Evolutionary conservation across 2,329 filamentous ascomycete genomes (phyloP).

Genomic region (Pestalotiopsis sp.): DNA sequence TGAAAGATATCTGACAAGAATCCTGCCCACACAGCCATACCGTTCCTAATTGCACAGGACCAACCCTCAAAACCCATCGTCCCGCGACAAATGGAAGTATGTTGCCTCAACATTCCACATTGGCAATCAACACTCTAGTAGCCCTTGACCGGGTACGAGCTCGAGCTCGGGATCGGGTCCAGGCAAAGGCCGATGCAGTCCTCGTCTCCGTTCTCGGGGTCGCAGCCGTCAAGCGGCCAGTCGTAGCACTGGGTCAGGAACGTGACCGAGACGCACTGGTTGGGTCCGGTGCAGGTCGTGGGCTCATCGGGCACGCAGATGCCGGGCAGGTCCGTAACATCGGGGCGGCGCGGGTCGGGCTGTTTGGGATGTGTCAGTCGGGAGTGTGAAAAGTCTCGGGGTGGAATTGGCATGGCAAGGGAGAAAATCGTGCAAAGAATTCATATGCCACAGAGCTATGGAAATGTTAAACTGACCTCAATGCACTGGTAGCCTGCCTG

Average conservation of each 20-base stretch:
- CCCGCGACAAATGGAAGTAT: background rate
- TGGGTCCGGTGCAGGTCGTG: background rate
- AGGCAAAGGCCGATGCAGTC: slow-evolving; percentile 18
- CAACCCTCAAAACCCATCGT: background rate
- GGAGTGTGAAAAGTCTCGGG: background rate
- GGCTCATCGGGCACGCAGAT: slow-evolving; percentile 16
- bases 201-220: slow-evolving; percentile 15
- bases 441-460: background rate
- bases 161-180: slow-evolving; percentile 1
- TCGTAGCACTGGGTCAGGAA: slow-evolving; percentile 12
- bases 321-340: slow-evolving; percentile 13
- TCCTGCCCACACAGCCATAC: too few species aligned
- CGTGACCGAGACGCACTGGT: slow-evolving; percentile 9
- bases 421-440: too few species aligned
- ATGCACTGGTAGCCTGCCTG: slow-evolving; percentile 13
- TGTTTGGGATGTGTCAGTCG: background rate
- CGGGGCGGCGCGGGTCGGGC: slow-evolving; percentile 13
- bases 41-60: too few species aligned
- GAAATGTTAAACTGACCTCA: background rate
- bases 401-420: background rate
- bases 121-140: background rate
- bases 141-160: background rate
- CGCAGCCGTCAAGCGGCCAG: slow-evolving; percentile 17
- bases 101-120: background rate
- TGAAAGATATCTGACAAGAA: too few species aligned